Percentiles rank a stretch among this genome's conserved stretches.
phyloP scores from a whole-genome alignment of 2,329 filamentous ascomycete genomes.

The Aspergillus floridensis region DNA sequence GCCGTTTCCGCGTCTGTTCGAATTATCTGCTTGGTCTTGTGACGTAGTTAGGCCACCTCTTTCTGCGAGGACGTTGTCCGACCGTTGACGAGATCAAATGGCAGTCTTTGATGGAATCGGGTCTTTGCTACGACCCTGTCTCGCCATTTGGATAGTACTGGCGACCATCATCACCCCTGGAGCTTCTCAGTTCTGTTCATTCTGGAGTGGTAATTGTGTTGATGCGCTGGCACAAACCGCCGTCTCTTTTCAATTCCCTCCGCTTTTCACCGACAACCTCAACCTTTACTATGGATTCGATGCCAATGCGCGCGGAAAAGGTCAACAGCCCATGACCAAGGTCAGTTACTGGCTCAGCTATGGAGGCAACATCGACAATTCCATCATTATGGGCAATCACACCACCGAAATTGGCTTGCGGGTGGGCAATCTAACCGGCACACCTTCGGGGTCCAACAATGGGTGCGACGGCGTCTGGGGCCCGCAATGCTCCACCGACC shows the following conservation, averaged over 20 bases:
- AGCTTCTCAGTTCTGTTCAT: constrained; percentile 35
- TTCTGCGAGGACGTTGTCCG: constrained; percentile 6
- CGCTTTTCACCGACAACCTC: constrained; percentile 33
- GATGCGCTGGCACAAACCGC: constrained; percentile 40
- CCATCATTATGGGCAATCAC: constrained; percentile 30
- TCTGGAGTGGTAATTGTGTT: constrained; percentile 36
- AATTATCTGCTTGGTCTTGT: constrained; percentile 17
- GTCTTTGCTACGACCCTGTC: constrained; percentile 15
- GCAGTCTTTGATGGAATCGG: constrained; percentile 12
- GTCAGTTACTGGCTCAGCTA: constrained; percentile 38
- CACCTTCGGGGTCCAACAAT: constrained; percentile 33
- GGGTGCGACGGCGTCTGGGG: constrained; percentile 41
- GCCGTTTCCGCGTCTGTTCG: constrained; percentile 13
- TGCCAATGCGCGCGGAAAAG: constrained; percentile 30
- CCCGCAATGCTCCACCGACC: constrained; percentile 28
- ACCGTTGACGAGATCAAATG: constrained; percentile 20
- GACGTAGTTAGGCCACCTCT: constrained; percentile 26
- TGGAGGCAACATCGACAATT: constrained; percentile 26
- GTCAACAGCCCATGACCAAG: constrained; percentile 36
- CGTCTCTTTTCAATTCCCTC: constrained; percentile 32
- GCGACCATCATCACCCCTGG: constrained; percentile 19
- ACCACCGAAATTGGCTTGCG: constrained; percentile 39
- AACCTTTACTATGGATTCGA: constrained; percentile 38
- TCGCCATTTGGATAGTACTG: constrained; percentile 22
- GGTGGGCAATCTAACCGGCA: constrained; percentile 38